phyloP scores from a whole-genome alignment of 192 early-diverging fungal genomes.

The Chytriomyces hyalinus region DNA sequence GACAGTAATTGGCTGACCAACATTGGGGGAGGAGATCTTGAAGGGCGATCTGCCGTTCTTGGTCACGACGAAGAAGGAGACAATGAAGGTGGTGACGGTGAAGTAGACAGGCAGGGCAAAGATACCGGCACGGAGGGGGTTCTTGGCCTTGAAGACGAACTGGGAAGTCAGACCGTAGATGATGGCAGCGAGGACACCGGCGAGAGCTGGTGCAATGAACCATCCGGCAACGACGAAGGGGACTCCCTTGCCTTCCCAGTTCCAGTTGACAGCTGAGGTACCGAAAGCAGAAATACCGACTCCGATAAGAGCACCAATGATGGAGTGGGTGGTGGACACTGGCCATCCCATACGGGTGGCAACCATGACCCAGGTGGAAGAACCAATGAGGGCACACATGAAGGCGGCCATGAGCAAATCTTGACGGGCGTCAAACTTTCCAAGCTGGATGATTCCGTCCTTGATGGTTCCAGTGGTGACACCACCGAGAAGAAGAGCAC shows the following conservation, averaged over 20 bases:
- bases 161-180: constrained; percentile 71
- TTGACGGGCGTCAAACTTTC: constrained; percentile 61
- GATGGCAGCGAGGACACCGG: constrained; percentile 68
- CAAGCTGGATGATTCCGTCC: constrained; percentile 69
- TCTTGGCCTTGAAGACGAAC: constrained; percentile 62
- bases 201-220: constrained; percentile 73
- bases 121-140: constrained; percentile 71
- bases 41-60: constrained; percentile 57
- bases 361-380: constrained; percentile 75
- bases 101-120: constrained; percentile 74
- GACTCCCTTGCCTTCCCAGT: constrained; percentile 43
- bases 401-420: constrained; percentile 84
- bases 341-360: constrained; percentile 71
- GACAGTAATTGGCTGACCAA: background rate
- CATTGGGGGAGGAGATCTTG: constrained; percentile 25
- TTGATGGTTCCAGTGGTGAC: constrained; percentile 80
- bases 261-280: constrained; percentile 66
- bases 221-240: constrained; percentile 71
- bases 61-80: constrained; percentile 73
- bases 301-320: constrained; percentile 79
- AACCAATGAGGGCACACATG: constrained; percentile 80
- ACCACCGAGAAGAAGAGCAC: constrained; percentile 77
- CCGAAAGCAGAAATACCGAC: constrained; percentile 78
- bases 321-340: constrained; percentile 82
- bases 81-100: constrained; percentile 66